Percentiles rank a stretch among this genome's conserved stretches.
Evolutionary conservation across 176 grass and related monocot species (phyloP).

Genomic region (Bothriochloa decipiens): DNA sequence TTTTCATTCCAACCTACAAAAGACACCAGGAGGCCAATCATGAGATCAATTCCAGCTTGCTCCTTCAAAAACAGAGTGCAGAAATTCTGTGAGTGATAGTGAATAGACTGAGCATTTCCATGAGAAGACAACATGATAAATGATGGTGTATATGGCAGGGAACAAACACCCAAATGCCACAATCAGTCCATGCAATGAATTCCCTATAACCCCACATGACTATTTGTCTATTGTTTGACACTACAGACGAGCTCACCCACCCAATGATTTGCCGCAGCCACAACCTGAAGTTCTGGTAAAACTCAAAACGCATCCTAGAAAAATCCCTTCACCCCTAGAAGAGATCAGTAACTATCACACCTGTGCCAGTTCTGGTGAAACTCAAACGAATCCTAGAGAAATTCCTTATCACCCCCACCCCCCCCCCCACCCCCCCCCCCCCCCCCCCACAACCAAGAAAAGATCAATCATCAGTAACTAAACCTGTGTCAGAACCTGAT

Average conservation of each 20-base stretch:
- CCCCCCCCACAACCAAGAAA: no score
- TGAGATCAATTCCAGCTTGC: not conserved
- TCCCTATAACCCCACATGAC: not conserved
- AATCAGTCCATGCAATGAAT: constrained; percentile 38
- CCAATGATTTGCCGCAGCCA: not conserved
- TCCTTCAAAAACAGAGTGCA: not conserved
- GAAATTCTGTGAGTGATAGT: not conserved
- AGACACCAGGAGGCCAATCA: constrained; percentile 14
- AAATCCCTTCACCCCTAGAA: not conserved
- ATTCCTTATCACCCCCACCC: not conserved
- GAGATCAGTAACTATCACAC: not conserved
- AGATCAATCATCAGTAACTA: not conserved
- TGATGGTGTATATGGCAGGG: not conserved
- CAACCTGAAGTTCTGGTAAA: not conserved
- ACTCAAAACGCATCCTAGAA: not conserved
- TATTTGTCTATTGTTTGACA: not conserved
- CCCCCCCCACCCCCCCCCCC: no score
- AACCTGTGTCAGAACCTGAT: not conserved
- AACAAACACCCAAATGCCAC: constrained; percentile 18
- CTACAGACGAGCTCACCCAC: not conserved
- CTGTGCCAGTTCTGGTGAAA: not conserved
- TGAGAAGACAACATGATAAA: not conserved
- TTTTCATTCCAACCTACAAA: constrained; percentile 50
- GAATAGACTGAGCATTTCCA: constrained; percentile 13
- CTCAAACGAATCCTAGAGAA: not conserved